These are phyloP conservation scores for Capsella bursapastoris DNA, from an alignment of 345 rosid genomes.

Conservation along the genomic window DNA sequence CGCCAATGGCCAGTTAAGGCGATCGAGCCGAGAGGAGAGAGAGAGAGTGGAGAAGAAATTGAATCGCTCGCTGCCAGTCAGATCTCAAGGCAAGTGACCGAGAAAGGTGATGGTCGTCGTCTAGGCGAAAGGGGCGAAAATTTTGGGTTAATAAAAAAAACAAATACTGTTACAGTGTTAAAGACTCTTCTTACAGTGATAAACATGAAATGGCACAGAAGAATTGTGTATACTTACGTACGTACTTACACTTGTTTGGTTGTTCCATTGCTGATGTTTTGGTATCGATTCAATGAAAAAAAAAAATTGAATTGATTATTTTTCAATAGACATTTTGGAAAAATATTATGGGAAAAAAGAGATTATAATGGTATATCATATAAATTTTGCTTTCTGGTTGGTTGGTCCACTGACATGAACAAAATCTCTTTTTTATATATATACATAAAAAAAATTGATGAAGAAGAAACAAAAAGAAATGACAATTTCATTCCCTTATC, in stretches of 20 bases:
- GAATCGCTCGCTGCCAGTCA: conserved; percentile 39
- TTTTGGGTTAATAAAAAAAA: no score
- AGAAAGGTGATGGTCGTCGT: conserved; percentile 2
- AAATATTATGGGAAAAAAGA: neutral
- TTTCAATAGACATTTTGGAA: neutral
- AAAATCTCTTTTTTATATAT: neutral
- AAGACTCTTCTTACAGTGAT: neutral
- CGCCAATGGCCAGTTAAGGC: no score
- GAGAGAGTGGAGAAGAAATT: conserved; percentile 10
- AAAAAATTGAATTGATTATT: neutral
- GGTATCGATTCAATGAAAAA: conserved; percentile 13
- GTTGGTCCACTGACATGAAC: conserved; percentile 36
- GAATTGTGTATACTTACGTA: conserved; percentile 17
- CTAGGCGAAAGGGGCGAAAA: neutral
- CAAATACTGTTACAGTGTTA: no score
- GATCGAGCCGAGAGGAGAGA: no score
- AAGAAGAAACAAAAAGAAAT: conserved; percentile 40
- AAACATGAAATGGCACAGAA: conserved; percentile 27
- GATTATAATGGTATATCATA: neutral
- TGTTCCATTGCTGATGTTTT: conserved; percentile 16
- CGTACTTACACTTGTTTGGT: conserved; percentile 27
- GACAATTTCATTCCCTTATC: conserved; percentile 46
- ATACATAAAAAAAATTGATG: conserved; percentile 34
- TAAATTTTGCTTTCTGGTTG: neutral
- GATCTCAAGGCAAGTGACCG: conserved; percentile 47